These are phyloP conservation scores for Serpula lacrymans DNA, from an alignment of 768 basidiomycete genomes.

Conservation along the genomic window DNA sequence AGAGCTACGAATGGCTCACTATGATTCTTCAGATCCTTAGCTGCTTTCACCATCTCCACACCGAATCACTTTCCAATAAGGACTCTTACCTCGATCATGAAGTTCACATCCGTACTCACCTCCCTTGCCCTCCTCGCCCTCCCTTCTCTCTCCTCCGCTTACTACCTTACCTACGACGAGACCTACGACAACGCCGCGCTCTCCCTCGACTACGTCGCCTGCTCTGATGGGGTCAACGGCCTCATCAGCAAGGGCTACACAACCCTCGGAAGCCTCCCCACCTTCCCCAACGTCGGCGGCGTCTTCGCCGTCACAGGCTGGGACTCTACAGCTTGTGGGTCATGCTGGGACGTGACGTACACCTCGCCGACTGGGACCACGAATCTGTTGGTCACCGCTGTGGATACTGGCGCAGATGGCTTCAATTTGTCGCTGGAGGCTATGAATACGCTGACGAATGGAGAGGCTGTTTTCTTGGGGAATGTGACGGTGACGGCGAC, in stretches of 20 bases:
- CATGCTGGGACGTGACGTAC: constrained; percentile 30
- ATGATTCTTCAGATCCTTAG: background rate
- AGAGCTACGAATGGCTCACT: too few relatives aligned
- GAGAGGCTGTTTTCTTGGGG: constrained; percentile 45
- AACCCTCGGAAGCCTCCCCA: constrained; percentile 29
- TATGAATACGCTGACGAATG: constrained; percentile 53
- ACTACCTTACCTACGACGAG: constrained; percentile 27
- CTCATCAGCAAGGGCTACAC: constrained; percentile 27
- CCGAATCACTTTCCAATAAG: background rate
- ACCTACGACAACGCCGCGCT: constrained; percentile 23
- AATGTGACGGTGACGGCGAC: constrained; percentile 41
- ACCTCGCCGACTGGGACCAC: too few relatives aligned
- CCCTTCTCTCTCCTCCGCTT: constrained; percentile 12
- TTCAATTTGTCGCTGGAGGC: constrained; percentile 51
- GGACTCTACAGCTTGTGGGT: constrained; percentile 28
- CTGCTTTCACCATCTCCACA: too few relatives aligned
- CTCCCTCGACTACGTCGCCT: constrained; percentile 21
- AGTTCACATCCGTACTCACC: constrained; percentile 12
- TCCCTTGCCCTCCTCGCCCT: constrained; percentile 13
- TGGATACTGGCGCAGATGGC: constrained; percentile 25
- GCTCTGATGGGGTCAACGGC: constrained; percentile 30
- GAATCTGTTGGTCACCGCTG: constrained; percentile 21
- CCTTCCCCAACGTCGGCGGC: constrained; percentile 31
- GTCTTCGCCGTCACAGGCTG: constrained; percentile 27
- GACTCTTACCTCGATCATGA: constrained; percentile 16